These are phyloP conservation scores for Fragilaria crotonensis DNA, from an alignment of 108 stramenopile species.

Conservation along the genomic window DNA sequence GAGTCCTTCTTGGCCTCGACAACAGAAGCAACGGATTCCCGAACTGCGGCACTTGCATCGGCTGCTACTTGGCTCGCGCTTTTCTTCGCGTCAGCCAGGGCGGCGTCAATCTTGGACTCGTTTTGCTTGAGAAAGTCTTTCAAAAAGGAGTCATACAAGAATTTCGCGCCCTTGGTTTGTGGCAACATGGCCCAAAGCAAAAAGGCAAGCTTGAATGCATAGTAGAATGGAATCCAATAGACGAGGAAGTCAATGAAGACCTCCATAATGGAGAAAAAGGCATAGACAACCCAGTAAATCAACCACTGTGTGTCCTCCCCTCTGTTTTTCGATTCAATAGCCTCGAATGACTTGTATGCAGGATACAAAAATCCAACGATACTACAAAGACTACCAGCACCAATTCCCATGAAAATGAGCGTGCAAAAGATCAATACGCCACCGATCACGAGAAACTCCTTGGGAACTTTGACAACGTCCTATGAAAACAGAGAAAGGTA, in stretches of 20 bases:
- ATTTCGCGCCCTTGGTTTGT: constrained; percentile 85
- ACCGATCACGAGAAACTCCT: constrained; percentile 61
- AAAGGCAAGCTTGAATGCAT: constrained; percentile 91
- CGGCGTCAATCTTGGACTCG: constrained; percentile 72
- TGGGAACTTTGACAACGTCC: constrained; percentile 68
- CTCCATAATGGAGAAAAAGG: constrained; percentile 88
- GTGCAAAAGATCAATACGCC: constrained; percentile 33
- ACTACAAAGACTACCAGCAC: constrained; percentile 58
- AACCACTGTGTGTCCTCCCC: constrained; percentile 93
- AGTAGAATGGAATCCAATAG: constrained; percentile 95
- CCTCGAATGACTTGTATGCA: constrained; percentile 75
- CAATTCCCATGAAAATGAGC: constrained; percentile 65
- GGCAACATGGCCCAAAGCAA: constrained; percentile 91
- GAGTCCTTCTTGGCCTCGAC: no score
- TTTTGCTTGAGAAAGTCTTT: constrained; percentile 82
- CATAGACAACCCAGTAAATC: constrained; percentile 92
- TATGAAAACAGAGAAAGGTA: constrained; percentile 10
- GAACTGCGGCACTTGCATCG: constrained; percentile 8
- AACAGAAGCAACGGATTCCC: no score
- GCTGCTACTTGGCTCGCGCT: constrained; percentile 14
- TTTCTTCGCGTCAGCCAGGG: constrained; percentile 68
- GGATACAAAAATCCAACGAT: constrained; percentile 91
- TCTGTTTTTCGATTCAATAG: constrained; percentile 74
- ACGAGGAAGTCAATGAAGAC: constrained; percentile 75
- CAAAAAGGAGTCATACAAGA: constrained; percentile 81